phyloP scores from a whole-genome alignment of 257 asterid species.

The Capsicum chinense region DNA sequence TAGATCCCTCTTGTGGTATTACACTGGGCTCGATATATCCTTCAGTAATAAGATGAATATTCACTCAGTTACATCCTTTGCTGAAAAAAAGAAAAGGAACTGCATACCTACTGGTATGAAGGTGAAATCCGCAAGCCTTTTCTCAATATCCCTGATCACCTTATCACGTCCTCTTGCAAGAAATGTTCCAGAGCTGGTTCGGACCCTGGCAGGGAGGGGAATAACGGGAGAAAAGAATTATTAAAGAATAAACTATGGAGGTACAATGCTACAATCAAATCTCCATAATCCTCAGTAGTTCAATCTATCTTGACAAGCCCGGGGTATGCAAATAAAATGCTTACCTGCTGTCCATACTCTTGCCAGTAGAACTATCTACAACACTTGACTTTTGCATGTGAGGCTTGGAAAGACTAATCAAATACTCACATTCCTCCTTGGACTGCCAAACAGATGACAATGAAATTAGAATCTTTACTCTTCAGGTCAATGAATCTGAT shows the following conservation, averaged over 20 bases:
- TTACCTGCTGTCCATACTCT: constrained; percentile 93
- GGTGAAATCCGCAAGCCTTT: constrained; percentile 94
- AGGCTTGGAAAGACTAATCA: constrained; percentile 86
- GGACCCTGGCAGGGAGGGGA: constrained; percentile 60
- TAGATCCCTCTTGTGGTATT: not conserved
- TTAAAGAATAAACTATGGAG: not conserved
- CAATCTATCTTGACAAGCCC: constrained; percentile 26
- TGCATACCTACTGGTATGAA: constrained; percentile 86
- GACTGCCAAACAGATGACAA: constrained; percentile 57
- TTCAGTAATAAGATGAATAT: constrained; percentile 5
- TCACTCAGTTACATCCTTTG: not conserved
- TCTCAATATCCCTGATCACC: constrained; percentile 74
- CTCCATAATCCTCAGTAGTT: constrained; percentile 11
- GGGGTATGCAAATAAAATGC: constrained; percentile 27
- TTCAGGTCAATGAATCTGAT: not conserved
- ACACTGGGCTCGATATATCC: not conserved
- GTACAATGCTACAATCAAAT: not conserved
- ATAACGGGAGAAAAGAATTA: not conserved
- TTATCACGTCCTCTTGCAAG: constrained; percentile 87
- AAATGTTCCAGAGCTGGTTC: constrained; percentile 98
- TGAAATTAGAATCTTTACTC: not conserved
- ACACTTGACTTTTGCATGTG: constrained; percentile 86
- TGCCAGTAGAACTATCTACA: constrained; percentile 88
- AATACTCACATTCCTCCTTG: constrained; percentile 89
- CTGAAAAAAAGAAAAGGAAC: not conserved